These are phyloP conservation scores for Metarhizium guizhouense DNA, from an alignment of 2,329 filamentous ascomycete species.

Conservation along the genomic window DNA sequence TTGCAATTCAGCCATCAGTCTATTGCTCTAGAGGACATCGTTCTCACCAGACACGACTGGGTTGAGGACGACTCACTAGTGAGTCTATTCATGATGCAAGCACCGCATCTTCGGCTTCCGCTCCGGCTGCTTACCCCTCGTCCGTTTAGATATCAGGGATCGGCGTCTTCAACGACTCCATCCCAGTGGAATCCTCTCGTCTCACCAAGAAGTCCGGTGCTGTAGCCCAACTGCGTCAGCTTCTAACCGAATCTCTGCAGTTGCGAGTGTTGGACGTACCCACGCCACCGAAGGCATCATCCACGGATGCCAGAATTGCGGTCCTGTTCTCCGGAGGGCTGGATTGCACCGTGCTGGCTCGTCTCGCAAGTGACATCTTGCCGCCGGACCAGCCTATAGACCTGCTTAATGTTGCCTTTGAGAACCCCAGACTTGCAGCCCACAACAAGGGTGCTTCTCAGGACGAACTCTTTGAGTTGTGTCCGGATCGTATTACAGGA, in stretches of 20 bases:
- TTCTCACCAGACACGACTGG: conserved; percentile 21
- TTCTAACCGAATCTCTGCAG: conserved; percentile 52
- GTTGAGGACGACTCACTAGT: conserved; percentile 31
- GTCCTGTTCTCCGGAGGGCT: conserved; percentile 90
- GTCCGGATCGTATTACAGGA: conserved; percentile 84
- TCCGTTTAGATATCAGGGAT: conserved; percentile 41
- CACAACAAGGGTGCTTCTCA: conserved; percentile 31
- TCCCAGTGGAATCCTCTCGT: conserved; percentile 25
- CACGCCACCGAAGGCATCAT: conserved; percentile 32
- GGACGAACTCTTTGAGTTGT: conserved; percentile 60
- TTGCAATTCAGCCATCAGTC: conserved; percentile 39
- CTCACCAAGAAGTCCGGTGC: conserved; percentile 30
- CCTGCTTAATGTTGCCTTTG: conserved; percentile 90
- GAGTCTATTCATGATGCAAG: conserved; percentile 20
- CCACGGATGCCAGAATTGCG: conserved; percentile 49
- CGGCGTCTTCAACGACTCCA: conserved; percentile 39
- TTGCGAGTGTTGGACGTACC: conserved; percentile 60
- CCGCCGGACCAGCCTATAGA: conserved; percentile 64
- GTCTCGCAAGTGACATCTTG: conserved; percentile 69
- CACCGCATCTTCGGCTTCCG: background rate
- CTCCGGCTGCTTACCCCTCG: conserved; percentile 30
- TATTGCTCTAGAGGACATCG: conserved; percentile 1
- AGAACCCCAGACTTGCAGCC: conserved; percentile 72
- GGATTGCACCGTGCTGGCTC: conserved; percentile 82
- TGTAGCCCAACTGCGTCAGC: conserved; percentile 42